Evolutionary conservation across 116 monocot genomes (phyloP), one percentile per base, ranked within the genome.

Genomic region (Phalaenopsis hybrid): DNA sequence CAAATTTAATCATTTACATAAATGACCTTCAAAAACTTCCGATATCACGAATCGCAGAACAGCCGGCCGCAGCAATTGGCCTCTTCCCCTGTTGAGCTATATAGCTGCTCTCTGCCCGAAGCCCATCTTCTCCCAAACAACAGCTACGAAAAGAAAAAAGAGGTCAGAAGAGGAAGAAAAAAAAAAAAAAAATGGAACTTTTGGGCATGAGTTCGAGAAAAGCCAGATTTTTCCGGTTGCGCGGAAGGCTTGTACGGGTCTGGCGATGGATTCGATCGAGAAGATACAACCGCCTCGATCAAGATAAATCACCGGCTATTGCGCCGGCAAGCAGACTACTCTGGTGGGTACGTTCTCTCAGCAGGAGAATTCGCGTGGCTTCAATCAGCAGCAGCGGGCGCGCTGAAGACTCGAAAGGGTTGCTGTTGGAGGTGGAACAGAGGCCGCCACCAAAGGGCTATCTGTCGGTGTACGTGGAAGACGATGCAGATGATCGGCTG

Each of bases 371-470:
- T 12, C 43, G 41, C 73, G 33, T 4, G 2, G 73, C 2, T 8
- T 8, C 0, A 3, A 52, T 31, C 34, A n/a, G 41, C 8, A 7
- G 31, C 57, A 34, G 79, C 80, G 68, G n/a, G n/a, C n/a, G 9
- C 44, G 80, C 5, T 4, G 67, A n/a, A 23, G 67, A 21, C 1
- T 67, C 28, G 6, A 44, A 75, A 16, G 44, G 74, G 74, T 43
- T 31, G 37, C 37, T 33, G 12, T 16, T 61, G 21, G 18, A 18
- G 1, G 37, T 1, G 16, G 45, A 65, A 12, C 11, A 9, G 80
- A 37, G 13, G 3, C 57, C 43, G 69, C 57, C 59, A 9, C 75
- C 76, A 52, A 76, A 82, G n/a, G 82, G 82, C 1, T 37, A 82
- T 16, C 45, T 76, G 5, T 28, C 43, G 7, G 82, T 82, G 45